Evolutionary conservation across 2,329 filamentous ascomycete genomes (phyloP).

Genomic region (Diaporthe sp.): DNA sequence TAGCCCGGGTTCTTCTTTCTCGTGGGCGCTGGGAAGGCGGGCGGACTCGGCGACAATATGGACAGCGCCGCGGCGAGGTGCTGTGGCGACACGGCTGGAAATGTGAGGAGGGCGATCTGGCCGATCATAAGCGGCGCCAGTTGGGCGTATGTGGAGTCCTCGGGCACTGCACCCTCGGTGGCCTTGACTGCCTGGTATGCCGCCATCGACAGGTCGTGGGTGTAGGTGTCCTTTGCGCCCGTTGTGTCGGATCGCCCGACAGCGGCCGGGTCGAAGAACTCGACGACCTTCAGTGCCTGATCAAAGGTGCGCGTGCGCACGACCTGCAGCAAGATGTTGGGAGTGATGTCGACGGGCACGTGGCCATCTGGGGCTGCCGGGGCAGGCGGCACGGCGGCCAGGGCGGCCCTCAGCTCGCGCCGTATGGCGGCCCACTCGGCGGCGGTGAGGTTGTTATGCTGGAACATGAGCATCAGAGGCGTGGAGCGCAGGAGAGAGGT

Average conservation of each 20-base stretch:
- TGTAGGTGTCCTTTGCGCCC: conserved; percentile 53
- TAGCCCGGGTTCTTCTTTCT: conserved; percentile 84
- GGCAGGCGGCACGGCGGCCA: conserved; percentile 58
- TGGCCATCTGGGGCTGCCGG: conserved; percentile 49
- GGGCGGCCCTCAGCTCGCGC: conserved; percentile 72
- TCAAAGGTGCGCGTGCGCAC: conserved; percentile 92
- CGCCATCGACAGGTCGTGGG: conserved; percentile 67
- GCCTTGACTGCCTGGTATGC: conserved; percentile 65
- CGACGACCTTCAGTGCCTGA: conserved; percentile 85
- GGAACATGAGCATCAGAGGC: conserved; percentile 87
- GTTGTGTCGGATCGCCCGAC: conserved; percentile 50
- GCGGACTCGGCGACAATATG: conserved; percentile 79
- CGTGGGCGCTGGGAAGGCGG: conserved; percentile 83
- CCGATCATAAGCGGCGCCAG: conserved; percentile 85
- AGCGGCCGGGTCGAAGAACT: conserved; percentile 77
- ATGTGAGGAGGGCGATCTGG: conserved; percentile 82
- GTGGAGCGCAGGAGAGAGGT: conserved; percentile 89
- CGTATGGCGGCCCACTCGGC: conserved; percentile 81
- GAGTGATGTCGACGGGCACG: conserved; percentile 62
- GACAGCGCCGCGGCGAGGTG: conserved; percentile 87
- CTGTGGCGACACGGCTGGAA: conserved; percentile 86
- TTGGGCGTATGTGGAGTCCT: conserved; percentile 63
- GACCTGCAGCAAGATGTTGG: conserved; percentile 82
- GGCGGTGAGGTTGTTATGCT: conserved; percentile 78
- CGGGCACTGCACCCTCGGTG: conserved; percentile 49